phyloP scores from a whole-genome alignment of 2,329 filamentous ascomycete species.

The Piedraia hortae region DNA sequence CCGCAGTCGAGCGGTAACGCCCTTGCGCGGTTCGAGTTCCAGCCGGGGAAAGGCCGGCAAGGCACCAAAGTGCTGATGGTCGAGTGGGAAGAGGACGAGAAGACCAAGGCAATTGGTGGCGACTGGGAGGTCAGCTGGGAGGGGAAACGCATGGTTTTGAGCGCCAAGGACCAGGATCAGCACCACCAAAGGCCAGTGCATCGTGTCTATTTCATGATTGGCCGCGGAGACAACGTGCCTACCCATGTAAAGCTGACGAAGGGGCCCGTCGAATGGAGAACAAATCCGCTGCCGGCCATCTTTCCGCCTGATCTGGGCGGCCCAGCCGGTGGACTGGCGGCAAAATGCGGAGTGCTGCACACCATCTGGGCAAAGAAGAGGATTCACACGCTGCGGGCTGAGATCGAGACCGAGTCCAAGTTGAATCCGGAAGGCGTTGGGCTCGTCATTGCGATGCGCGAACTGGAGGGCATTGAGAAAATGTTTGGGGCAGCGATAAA shows the following conservation, averaged over 20 bases:
- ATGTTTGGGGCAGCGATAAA: slow-evolving; percentile 39
- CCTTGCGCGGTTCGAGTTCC: slow-evolving; percentile 71
- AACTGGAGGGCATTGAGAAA: slow-evolving; percentile 61
- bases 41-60: slow-evolving; percentile 39
- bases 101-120: slow-evolving; percentile 19
- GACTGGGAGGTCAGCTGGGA: slow-evolving; percentile 66
- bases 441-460: slow-evolving; percentile 55
- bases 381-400: slow-evolving; percentile 42
- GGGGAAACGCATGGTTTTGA: slow-evolving; percentile 42
- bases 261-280: slow-evolving; percentile 24
- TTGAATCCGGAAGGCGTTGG: slow-evolving; percentile 58
- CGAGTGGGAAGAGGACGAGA: slow-evolving; percentile 48
- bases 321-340: slow-evolving; percentile 34
- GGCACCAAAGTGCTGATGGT: slow-evolving; percentile 85
- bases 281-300: slow-evolving; percentile 66
- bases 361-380: slow-evolving; percentile 76
- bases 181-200: slow-evolving; percentile 16
- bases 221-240: slow-evolving; percentile 43
- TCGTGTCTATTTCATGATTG: slow-evolving; percentile 56
- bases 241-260: slow-evolving; percentile 36
- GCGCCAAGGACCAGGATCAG: slow-evolving; percentile 30
- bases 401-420: slow-evolving; percentile 47
- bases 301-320: slow-evolving; percentile 50
- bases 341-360: slow-evolving; percentile 59
- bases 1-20: slow-evolving; percentile 26